Conservation (phyloP, 2,329 filamentous ascomycete genomes). For the Fusarium algeriense region DNA sequence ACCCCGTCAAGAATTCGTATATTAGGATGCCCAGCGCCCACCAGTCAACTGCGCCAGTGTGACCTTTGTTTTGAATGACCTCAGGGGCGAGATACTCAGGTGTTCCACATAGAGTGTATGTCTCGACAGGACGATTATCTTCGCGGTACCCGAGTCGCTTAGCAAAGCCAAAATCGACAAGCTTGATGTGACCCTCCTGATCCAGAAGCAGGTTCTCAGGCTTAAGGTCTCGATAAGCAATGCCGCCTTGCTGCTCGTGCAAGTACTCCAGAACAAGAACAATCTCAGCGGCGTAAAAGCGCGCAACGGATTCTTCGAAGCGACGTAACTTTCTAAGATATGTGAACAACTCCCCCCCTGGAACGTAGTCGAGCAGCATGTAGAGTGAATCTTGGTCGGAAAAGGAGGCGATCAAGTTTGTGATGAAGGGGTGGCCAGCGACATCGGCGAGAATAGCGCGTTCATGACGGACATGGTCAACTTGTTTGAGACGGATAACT, state of each 20-base stretch:
- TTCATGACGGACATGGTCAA: constrained; percentile 88
- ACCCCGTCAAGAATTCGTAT: constrained; percentile 87
- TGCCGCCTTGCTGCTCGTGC: constrained; percentile 80
- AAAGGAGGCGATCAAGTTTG: constrained; percentile 81
- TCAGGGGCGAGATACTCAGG: constrained; percentile 88
- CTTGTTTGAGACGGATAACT: constrained; percentile 85
- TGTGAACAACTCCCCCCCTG: constrained; percentile 86
- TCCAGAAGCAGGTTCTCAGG: constrained; percentile 86
- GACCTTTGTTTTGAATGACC: constrained; percentile 85
- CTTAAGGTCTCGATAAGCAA: constrained; percentile 86
- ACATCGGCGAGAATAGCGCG: constrained; percentile 82
- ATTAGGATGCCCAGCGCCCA: constrained; percentile 88
- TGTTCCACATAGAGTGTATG: constrained; percentile 86
- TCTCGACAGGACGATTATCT: constrained; percentile 69
- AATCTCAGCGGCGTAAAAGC: constrained; percentile 88
- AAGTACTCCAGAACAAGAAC: constrained; percentile 84
- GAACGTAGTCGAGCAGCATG: constrained; percentile 86
- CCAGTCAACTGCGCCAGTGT: constrained; percentile 84
- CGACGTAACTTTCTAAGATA: constrained; percentile 82
- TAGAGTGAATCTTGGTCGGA: constrained; percentile 83
- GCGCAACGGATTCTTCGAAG: constrained; percentile 82
- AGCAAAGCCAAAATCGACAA: constrained; percentile 88
- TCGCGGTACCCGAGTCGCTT: constrained; percentile 75
- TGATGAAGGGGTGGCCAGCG: constrained; percentile 86
- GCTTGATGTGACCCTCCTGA: constrained; percentile 80